Base-by-base conservation (phyloP, 2,329 filamentous ascomycete species). In the Rhynchosporium graminicola region DNA sequence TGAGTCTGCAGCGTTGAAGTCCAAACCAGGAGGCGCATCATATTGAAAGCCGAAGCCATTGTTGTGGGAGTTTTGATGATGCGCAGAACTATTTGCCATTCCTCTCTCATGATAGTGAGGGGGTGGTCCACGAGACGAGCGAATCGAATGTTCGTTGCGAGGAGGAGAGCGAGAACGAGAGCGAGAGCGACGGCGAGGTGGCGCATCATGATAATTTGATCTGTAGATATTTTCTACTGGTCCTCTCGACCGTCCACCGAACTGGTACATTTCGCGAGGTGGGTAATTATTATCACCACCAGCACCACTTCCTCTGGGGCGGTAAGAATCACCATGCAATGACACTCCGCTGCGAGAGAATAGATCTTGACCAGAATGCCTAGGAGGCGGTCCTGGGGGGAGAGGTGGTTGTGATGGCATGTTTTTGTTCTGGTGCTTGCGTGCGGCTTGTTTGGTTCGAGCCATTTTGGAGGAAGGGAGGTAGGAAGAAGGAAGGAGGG, bases 361-460 rank as follows among this genome's bases (percentile, higher is more conserved):
- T 3, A n/a, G 29, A 5, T 45, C 40, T 12, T 60, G 57, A 48
- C 52, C 60, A 20, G 60, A 36, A 9, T 64, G 65, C 36, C 67
- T 65, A 31, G 70, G 67, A 38, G 71, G 69, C n/a, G 66, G 48
- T 26, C 71, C 71, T 26, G 62, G 65, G 4, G 70, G 70, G 33
- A 68, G 69, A 26, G 72, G 72, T 8, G 70, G 71, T 63, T 67
- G 69, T 61, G 68, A 62, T 57, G 69, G 70, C 72, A 72, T 73
- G 10, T 52, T 71, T 54, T 67, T 61, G 48, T 20, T 48, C 38
- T 20, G 20, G 20, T 20, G 20, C 20, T 62, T 63, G 47, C 38
- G 46, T 2, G 50, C 28, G 31, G 29, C 26, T 59, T 57, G 42
- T 26, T 61, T 54, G n/a, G 38, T 40, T 63, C 55, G 31, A 28